Evolutionary conservation across 805 yeast genomes (phyloP).

Genomic region (Trichomonascus vanleenenianus): DNA sequence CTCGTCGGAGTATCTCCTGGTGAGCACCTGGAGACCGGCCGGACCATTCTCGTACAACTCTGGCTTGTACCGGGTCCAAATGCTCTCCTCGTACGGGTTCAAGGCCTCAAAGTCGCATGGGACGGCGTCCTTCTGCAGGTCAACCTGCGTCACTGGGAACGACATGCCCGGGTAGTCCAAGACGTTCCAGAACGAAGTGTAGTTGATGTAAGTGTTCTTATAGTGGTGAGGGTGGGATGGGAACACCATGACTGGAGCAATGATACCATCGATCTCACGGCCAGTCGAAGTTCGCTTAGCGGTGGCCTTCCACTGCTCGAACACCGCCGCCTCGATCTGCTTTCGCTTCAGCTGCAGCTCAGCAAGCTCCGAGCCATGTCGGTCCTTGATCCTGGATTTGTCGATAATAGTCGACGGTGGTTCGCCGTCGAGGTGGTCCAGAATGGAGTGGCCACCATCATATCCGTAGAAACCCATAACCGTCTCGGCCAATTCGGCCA

Average conservation of each 20-base stretch:
- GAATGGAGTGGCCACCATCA: slow-evolving; percentile 28
- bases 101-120: slow-evolving; percentile 8
- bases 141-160: slow-evolving; percentile 12
- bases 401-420: slow-evolving; percentile 33
- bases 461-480: slow-evolving; percentile 31
- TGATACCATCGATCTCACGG: slow-evolving; percentile 40
- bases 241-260: slow-evolving; percentile 40
- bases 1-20: slow-evolving; percentile 53
- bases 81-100: slow-evolving; percentile 17
- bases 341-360: not conserved
- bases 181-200: slow-evolving; percentile 15
- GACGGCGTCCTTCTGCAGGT: slow-evolving; percentile 12
- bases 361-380: not conserved
- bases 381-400: not conserved
- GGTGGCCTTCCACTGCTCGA: slow-evolving; percentile 34
- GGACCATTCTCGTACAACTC: slow-evolving; percentile 45
- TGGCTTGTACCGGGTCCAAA: slow-evolving; percentile 35
- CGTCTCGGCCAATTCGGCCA: not conserved
- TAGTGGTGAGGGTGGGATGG: slow-evolving; percentile 9
- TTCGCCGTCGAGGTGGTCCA: slow-evolving; percentile 21
- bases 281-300: slow-evolving; percentile 31
- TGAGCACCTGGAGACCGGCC: slow-evolving; percentile 47
- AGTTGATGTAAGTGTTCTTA: slow-evolving; percentile 1
- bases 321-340: slow-evolving; percentile 12
- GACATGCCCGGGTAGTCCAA: slow-evolving; percentile 17